A percentile compares a stretch with the other conserved stretches of the same genome.
Evolutionary conservation across 441 rosid species (phyloP).

Genomic region (Daphne laureola): DNA sequence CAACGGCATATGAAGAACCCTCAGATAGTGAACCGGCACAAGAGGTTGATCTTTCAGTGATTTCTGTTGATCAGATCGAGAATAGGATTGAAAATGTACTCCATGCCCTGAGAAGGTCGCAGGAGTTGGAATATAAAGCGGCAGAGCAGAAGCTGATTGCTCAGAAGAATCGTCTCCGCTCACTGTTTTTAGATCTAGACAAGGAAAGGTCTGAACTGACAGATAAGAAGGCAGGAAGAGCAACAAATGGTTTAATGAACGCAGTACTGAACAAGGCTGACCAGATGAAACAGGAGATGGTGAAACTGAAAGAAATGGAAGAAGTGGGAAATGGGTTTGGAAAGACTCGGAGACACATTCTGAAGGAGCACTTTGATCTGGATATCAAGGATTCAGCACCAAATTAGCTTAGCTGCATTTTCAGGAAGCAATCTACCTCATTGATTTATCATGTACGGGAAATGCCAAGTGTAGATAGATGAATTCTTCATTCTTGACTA

Average conservation of each 20-base stretch:
- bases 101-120: conserved; percentile 37
- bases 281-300: conserved; percentile 42
- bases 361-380: conserved; percentile 41
- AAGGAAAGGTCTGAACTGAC: conserved; percentile 43
- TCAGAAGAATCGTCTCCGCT: conserved; percentile 46
- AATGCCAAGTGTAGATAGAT: too few species aligned
- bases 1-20: conserved; percentile 17
- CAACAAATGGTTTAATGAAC: conserved; percentile 23
- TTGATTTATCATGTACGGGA: too few species aligned
- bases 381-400: conserved; percentile 21
- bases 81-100: conserved; percentile 48
- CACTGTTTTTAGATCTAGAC: conserved; percentile 48
- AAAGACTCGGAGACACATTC: conserved; percentile 36
- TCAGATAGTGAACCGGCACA: conserved; percentile 16
- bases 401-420: too few species aligned
- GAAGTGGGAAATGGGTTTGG: conserved; percentile 73
- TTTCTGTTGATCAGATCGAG: conserved; percentile 39
- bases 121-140: conserved; percentile 45
- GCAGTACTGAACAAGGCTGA: conserved; percentile 32
- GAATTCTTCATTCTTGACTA: too few species aligned
- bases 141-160: conserved; percentile 53
- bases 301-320: conserved; percentile 56
- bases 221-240: conserved; percentile 13
- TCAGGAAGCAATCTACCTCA: too few species aligned
- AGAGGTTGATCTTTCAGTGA: conserved; percentile 18